Evolutionary conservation across 306 rosid genomes (phyloP), one percentile per base, ranked within the genome.

Genomic region (Lablab purpureus): DNA sequence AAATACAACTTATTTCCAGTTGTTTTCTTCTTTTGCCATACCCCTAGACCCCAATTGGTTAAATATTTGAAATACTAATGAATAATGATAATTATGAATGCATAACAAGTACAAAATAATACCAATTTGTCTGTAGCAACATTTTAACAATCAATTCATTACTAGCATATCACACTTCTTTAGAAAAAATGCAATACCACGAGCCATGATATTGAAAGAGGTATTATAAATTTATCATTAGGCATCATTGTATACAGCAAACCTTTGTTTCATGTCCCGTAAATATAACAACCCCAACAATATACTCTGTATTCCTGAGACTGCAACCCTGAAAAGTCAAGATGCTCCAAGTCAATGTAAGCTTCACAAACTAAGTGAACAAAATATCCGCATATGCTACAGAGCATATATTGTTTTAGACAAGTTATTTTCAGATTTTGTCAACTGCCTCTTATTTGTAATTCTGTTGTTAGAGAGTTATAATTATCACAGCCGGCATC

Each of bases 211-310:
- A 51, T 58, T 66, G 21, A 37, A 2, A 28, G 13, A 23, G 45
- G 50, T 46, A 55, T 43, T 21, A 67, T 56, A 67, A 54, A 50
- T 51, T 51, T 28, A 72, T 56, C 73, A 65, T 60, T 46, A 30
- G 71, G 67, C 66, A 28, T 60, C 67, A 62, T 23, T 82, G 62
- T 73, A 77, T 59, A 77, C 75, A 75, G 54, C 85, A 56, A 79
- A 95, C 99, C 99, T 95, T 95, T 43, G 99, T 95, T 86, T 95
- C 99, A 4, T 85, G 99, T 73, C 99, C 99, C 9, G 99, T 88
- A 82, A 95, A 95, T 84, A 95, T 84, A 81, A 93, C 99, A 81
- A 87, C 90, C 66, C 87, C 98, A 78, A 95, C 98, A 85, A 95
- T 82, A 87, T 92, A 91, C 64, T 93, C 96, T 2, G 99, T 95